Evolutionary conservation across 805 yeast genomes (phyloP), one percentile per base, ranked within the genome.

Genomic region (Metschnikowia shivogae): DNA sequence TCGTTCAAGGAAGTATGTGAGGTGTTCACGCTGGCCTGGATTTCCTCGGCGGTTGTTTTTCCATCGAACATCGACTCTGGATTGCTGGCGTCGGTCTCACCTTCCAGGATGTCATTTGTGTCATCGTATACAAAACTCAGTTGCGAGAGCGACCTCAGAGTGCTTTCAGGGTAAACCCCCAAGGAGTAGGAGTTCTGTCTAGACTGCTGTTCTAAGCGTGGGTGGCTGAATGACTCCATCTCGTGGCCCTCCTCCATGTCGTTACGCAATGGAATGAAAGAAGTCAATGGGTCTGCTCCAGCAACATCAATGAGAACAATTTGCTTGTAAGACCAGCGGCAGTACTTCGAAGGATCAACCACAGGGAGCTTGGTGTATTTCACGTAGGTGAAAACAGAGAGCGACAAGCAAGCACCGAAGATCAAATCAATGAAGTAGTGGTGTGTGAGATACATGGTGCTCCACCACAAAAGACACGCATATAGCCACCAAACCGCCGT

Each of bases 401-500:
- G 76, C 0, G 96, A 81, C 45, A 93, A 72, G n/a, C 81, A 76
- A 1, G 97, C 92, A 19, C 99, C 99, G n/a, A 88, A 92, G 58
- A 88, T 87, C 43, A 92, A 78, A 62, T 92, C 98, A 48, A 92
- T 81, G 60, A 93, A 93, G 64, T 92, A 92, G 67, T 92, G 99
- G 66, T 92, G 99, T 0, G 97, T 92, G 59, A 92, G 75, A 65
- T 92, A 92, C 99, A 92, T 92, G 12, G 98, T 93, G 41, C 93
- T 79, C 95, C 97, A 93, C 98, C 98, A 92, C 55, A 93, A 76
- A 95, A 96, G 89, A 51, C 81, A 68, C n/a, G 89, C 93, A 62
- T 92, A 93, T 14, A 73, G 65, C 61, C 83, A 74, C 74, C 89
- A 86, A 6, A 86, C 48, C 6, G 84, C 81, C 1, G 80, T 72